A percentile compares a stretch with the other conserved stretches of the same genome.
phyloP scores from a whole-genome alignment of 306 rosid species.

The Sindora glabra region DNA sequence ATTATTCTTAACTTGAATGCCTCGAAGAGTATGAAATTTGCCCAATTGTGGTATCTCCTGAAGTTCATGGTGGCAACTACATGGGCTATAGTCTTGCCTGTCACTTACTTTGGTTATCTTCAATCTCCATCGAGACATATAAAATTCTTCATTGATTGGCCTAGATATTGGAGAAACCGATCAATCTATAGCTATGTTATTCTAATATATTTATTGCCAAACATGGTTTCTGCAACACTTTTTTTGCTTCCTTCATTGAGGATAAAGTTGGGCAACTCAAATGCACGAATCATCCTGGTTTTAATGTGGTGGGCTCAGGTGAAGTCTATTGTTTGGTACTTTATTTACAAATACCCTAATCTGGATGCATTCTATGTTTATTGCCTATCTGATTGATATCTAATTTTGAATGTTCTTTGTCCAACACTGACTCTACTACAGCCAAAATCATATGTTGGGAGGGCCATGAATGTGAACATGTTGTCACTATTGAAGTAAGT shows the following conservation, averaged over 20 bases:
- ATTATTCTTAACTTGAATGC: conserved; percentile 75
- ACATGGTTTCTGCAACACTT: conserved; percentile 55
- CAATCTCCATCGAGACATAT: conserved; percentile 70
- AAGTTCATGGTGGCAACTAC: conserved; percentile 73
- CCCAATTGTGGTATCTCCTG: conserved; percentile 80
- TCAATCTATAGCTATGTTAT: conserved; percentile 66
- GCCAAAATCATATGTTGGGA: conserved; percentile 87
- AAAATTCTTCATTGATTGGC: conserved; percentile 77
- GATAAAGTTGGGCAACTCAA: conserved; percentile 71
- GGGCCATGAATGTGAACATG: conserved; percentile 86
- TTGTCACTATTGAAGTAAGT: conserved; percentile 78
- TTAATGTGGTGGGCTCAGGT: conserved; percentile 99
- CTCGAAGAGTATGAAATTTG: conserved; percentile 77
- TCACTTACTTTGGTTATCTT: conserved; percentile 65
- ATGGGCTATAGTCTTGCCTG: conserved; percentile 83
- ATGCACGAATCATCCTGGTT: conserved; percentile 52
- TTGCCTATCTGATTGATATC: conserved; percentile 3
- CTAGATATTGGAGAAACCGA: conserved; percentile 61
- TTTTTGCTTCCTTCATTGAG: conserved; percentile 89
- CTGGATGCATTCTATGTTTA: too few species aligned
- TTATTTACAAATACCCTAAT: conserved; percentile 1
- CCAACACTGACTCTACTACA: conserved; percentile 43
- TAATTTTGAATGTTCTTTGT: too few species aligned
- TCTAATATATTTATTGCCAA: conserved; percentile 67
- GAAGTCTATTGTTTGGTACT: conserved; percentile 16